Conservation (phyloP, 2,329 filamentous ascomycete genomes). For the Trichoderma sp. region DNA sequence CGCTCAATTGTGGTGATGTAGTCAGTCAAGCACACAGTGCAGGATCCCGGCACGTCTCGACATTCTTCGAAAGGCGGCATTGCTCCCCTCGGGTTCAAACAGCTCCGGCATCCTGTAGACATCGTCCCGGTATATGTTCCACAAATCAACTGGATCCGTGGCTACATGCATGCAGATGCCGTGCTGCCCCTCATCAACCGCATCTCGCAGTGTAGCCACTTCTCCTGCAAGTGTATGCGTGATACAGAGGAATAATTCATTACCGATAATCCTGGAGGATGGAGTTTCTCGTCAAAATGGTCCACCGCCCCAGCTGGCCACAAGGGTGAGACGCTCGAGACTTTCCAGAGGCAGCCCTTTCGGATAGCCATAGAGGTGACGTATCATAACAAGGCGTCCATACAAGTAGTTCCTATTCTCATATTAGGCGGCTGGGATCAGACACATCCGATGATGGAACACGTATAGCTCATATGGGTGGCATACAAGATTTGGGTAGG, state of each 20-base stretch:
- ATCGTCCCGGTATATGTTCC: neutral
- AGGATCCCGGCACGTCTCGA: neutral
- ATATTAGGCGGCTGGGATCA: neutral
- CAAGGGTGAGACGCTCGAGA: neutral
- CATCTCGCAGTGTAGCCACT: neutral
- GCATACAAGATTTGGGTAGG: too few species aligned
- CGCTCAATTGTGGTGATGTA: neutral
- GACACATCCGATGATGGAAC: neutral
- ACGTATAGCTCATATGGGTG: neutral
- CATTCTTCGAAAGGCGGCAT: neutral
- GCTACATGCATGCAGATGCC: neutral
- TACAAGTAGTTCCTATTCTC: neutral
- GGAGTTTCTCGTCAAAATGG: neutral
- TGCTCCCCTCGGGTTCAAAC: neutral
- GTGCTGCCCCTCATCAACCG: neutral
- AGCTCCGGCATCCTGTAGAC: neutral
- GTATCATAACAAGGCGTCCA: neutral
- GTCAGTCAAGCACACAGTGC: constrained; percentile 8
- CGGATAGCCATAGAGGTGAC: neutral
- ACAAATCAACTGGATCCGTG: neutral
- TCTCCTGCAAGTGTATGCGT: neutral
- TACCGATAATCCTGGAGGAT: neutral
- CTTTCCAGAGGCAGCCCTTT: neutral
- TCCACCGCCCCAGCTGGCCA: neutral
- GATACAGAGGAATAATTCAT: constrained; percentile 12